Percentiles rank a stretch among this genome's conserved stretches.
Evolutionary conservation across 2,329 filamentous ascomycete species (phyloP).

Genomic region (Chaetothyriales sp.): DNA sequence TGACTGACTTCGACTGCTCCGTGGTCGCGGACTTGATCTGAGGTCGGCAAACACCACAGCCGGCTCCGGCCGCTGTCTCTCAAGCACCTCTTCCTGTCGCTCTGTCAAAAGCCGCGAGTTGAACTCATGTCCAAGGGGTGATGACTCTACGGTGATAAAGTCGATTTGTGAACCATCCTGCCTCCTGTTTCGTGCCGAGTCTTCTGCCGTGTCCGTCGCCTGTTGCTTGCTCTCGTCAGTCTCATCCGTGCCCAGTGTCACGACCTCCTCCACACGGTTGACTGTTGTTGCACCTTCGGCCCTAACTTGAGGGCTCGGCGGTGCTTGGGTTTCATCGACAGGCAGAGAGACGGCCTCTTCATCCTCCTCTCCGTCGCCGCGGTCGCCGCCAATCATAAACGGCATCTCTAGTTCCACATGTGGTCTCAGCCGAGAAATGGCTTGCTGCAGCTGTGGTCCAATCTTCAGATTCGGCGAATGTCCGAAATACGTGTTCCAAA

Average conservation of each 20-base stretch:
- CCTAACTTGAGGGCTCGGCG: background rate
- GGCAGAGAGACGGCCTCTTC: conserved; percentile 4
- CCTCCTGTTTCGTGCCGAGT: conserved; percentile 40
- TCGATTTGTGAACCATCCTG: conserved; percentile 75
- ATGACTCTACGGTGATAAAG: conserved; percentile 56
- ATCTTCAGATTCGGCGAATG: conserved; percentile 47
- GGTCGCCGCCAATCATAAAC: conserved; percentile 29
- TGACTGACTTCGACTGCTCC: conserved; percentile 4
- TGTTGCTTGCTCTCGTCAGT: background rate
- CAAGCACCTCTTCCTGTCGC: conserved; percentile 62
- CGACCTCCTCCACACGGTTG: background rate
- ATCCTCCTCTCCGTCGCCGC: conserved; percentile 21
- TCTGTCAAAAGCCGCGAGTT: conserved; percentile 68
- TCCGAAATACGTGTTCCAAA: conserved; percentile 62
- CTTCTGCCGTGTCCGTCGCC: background rate
- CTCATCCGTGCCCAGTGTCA: background rate
- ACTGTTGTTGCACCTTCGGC: background rate
- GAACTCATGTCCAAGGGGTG: conserved; percentile 34
- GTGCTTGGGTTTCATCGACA: background rate
- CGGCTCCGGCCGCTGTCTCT: conserved; percentile 52
- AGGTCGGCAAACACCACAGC: conserved; percentile 56
- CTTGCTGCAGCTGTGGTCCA: conserved; percentile 48
- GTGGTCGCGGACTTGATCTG: conserved; percentile 38
- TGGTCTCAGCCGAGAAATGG: conserved; percentile 35
- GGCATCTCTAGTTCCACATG: conserved; percentile 41